A percentile compares a stretch with the other conserved stretches of the same genome.
These are phyloP conservation scores for Sindora glabra DNA, from an alignment of 306 rosid species.

Conservation along the genomic window DNA sequence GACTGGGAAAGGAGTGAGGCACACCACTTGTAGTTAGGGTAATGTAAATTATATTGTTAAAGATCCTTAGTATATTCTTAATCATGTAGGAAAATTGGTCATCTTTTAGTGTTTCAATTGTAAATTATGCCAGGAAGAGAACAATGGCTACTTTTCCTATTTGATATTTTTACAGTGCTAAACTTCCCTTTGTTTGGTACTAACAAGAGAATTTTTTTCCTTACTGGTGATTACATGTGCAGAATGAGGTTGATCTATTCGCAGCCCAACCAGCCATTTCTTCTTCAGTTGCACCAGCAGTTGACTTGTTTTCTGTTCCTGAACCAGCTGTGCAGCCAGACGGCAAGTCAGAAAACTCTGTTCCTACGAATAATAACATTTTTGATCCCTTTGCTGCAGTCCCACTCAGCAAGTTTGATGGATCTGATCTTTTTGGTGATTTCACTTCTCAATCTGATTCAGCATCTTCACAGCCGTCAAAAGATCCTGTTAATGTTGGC, in stretches of 20 bases:
- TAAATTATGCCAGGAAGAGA: not conserved
- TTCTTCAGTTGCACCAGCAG: slow-evolving; percentile 50
- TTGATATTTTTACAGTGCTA: slow-evolving; percentile 6
- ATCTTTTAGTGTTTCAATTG: not conserved
- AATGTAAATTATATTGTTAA: not conserved
- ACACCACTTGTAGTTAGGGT: not conserved
- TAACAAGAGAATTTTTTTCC: not conserved
- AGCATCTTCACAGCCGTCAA: slow-evolving; percentile 47
- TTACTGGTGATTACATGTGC: slow-evolving; percentile 23
- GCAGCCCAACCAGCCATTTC: slow-evolving; percentile 57
- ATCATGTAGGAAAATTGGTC: not conserved
- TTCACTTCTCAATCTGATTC: slow-evolving; percentile 62
- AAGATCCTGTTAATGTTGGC: slow-evolving; percentile 30
- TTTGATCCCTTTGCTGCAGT: slow-evolving; percentile 88
- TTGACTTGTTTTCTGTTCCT: slow-evolving; percentile 63
- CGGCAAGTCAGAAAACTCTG: slow-evolving; percentile 40
- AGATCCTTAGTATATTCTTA: not conserved
- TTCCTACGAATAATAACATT: slow-evolving; percentile 29
- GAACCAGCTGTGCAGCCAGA: slow-evolving; percentile 57
- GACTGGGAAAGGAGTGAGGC: not conserved
- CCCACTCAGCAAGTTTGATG: slow-evolving; percentile 63
- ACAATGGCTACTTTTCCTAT: not conserved
- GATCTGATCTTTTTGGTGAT: slow-evolving; percentile 69
- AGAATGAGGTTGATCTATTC: slow-evolving; percentile 74
- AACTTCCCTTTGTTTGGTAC: not conserved